Evolutionary conservation across 2,329 filamentous ascomycete genomes (phyloP).

Genomic region (Alternaria gaisen): DNA sequence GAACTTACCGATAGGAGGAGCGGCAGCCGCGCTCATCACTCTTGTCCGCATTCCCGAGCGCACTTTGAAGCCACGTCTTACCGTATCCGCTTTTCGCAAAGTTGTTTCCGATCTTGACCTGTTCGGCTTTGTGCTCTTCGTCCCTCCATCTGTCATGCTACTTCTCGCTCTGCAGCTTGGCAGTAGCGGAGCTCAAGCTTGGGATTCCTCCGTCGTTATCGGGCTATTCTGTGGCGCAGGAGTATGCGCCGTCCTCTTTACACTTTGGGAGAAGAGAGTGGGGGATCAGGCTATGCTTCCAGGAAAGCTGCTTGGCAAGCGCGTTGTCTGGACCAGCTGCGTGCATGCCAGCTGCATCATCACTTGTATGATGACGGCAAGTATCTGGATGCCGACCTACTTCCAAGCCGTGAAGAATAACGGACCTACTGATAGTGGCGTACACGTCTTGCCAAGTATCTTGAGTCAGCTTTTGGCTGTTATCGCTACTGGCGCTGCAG

Average conservation of each 20-base stretch:
- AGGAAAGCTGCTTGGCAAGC: conserved; percentile 41
- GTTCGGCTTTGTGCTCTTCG: conserved; percentile 47
- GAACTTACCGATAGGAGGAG: conserved; percentile 51
- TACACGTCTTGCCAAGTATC: conserved; percentile 51
- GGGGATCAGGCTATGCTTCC: conserved; percentile 53
- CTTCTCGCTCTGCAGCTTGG: conserved; percentile 53
- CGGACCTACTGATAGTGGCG: conserved; percentile 51
- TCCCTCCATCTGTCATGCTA: conserved; percentile 46
- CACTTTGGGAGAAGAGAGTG: conserved; percentile 47
- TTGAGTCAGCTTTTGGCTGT: conserved; percentile 35
- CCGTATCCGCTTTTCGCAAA: conserved; percentile 32
- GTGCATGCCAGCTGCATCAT: conserved; percentile 17
- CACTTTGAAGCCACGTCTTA: conserved; percentile 12
- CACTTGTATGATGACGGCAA: conserved; percentile 23
- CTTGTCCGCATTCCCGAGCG: conserved; percentile 42
- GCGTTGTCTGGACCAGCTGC: conserved; percentile 44
- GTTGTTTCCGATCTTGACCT: conserved; percentile 49
- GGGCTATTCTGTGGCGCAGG: conserved; percentile 47
- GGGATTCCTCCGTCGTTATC: conserved; percentile 47
- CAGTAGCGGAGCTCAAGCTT: conserved; percentile 44
- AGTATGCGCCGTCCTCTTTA: conserved; percentile 42
- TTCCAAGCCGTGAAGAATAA: conserved; percentile 53
- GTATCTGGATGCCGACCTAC: conserved; percentile 47
- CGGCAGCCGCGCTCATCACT: conserved; percentile 43
- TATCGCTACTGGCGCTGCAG: conserved; percentile 26